phyloP scores from a whole-genome alignment of 2,329 filamentous ascomycete species.

The Verticillium longisporum region DNA sequence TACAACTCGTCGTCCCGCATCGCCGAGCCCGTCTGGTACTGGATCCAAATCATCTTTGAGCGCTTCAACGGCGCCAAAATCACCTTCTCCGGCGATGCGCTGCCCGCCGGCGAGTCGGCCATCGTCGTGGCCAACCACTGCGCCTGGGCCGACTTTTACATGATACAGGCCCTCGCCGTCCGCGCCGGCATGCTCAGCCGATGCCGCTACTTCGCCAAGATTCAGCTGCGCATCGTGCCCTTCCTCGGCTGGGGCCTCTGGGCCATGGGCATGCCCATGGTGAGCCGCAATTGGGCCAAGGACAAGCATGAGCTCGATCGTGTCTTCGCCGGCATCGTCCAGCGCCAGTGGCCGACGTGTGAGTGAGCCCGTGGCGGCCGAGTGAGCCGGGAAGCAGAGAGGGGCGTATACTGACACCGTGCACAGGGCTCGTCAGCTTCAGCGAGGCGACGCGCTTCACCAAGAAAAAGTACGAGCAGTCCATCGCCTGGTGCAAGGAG shows the following conservation, averaged over 20 bases:
- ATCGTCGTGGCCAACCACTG: slow-evolving; percentile 56
- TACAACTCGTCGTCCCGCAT: slow-evolving; percentile 49
- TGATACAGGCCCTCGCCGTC: slow-evolving; percentile 52
- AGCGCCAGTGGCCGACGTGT: slow-evolving; percentile 48
- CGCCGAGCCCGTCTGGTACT: slow-evolving; percentile 47
- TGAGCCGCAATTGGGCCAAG: slow-evolving; percentile 51
- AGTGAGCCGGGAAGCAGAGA: not conserved
- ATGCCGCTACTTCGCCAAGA: slow-evolving; percentile 57
- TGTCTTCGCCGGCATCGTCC: slow-evolving; percentile 48
- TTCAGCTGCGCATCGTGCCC: slow-evolving; percentile 50
- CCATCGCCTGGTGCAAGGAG: slow-evolving; percentile 43
- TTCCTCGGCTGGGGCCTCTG: slow-evolving; percentile 58
- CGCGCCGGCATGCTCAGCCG: slow-evolving; percentile 51
- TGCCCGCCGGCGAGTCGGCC: slow-evolving; percentile 49
- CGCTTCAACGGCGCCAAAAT: slow-evolving; percentile 45
- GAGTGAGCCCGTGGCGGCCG: slow-evolving; percentile 15
- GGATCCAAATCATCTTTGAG: slow-evolving; percentile 52
- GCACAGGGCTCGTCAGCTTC: slow-evolving; percentile 50
- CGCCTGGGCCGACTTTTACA: slow-evolving; percentile 57
- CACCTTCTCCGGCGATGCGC: slow-evolving; percentile 41
- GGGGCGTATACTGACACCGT: slow-evolving; percentile 26
- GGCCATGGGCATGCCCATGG: slow-evolving; percentile 59
- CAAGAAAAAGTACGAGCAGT: slow-evolving; percentile 41
- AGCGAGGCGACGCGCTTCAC: slow-evolving; percentile 58
- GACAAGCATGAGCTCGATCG: slow-evolving; percentile 49